phyloP scores from a whole-genome alignment of 176 grass and related monocot species.

The maize (Zea mays) region DNA sequence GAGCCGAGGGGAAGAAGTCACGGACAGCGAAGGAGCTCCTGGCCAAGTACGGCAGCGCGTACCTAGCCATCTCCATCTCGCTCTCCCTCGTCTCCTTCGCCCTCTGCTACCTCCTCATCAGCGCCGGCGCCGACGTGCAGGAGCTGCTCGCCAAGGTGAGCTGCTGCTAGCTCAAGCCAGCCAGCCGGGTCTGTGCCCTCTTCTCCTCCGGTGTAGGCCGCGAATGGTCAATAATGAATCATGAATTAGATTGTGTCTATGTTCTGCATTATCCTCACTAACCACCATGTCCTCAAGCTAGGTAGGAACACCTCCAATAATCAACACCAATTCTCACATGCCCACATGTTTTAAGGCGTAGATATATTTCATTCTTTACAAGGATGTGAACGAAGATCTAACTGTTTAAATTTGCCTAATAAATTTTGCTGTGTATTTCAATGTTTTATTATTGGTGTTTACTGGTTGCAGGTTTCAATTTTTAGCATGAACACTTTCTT shows the following conservation, averaged over 20 bases:
- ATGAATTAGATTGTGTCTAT: too few species aligned
- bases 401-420: not conserved
- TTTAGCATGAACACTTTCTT: too few species aligned
- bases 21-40: conserved; percentile 88
- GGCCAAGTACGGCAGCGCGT: conserved; percentile 93
- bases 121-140: conserved; percentile 84
- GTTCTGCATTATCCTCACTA: too few species aligned
- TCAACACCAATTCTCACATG: too few species aligned
- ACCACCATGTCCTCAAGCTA: too few species aligned
- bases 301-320: too few species aligned
- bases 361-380: conserved; percentile 12
- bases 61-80: conserved; percentile 87
- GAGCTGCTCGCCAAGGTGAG: conserved; percentile 75
- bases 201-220: too few species aligned
- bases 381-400: conserved; percentile 4
- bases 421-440: not conserved
- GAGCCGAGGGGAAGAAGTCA: conserved; percentile 56
- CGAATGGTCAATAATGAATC: too few species aligned
- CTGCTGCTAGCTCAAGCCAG: too few species aligned
- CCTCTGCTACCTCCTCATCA: conserved; percentile 88
- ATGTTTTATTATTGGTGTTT: conserved; percentile 30
- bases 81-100: conserved; percentile 91
- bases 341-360: not conserved
- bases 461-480: conserved; percentile 84
- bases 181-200: too few species aligned